These are phyloP conservation scores for Chlamydomonas sp. DNA, from an alignment of 139 green algal genomes.

Conservation along the genomic window DNA sequence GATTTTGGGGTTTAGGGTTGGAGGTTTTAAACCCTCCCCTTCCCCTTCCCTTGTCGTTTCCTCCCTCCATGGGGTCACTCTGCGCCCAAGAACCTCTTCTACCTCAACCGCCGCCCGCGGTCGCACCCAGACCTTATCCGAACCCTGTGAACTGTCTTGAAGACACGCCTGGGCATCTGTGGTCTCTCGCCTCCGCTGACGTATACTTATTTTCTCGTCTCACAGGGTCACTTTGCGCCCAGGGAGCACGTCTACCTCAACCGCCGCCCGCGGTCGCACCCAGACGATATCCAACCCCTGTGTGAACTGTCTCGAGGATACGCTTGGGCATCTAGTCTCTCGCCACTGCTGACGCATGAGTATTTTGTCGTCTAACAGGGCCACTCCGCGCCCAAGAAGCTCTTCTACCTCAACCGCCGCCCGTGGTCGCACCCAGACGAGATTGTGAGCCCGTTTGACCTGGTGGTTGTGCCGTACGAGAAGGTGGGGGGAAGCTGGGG, in stretches of 20 bases:
- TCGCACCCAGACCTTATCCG: background rate
- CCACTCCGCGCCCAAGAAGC: background rate
- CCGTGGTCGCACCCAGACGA: slow-evolving; percentile 16
- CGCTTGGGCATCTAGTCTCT: background rate
- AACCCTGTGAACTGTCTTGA: background rate
- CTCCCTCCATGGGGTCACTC: too few relatives aligned
- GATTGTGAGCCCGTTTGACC: slow-evolving; percentile 26
- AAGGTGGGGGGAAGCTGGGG: background rate
- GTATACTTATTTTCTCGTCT: too few relatives aligned
- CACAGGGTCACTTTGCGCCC: too few relatives aligned
- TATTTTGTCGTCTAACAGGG: background rate
- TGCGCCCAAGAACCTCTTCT: too few relatives aligned
- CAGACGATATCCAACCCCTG: background rate
- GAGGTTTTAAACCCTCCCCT: too few relatives aligned
- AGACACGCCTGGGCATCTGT: background rate
- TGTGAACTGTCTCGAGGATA: background rate
- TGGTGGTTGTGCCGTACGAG: slow-evolving; percentile 26
- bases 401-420: background rate
- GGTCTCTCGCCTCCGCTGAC: background rate
- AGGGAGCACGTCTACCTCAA: too few relatives aligned
- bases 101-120: background rate
- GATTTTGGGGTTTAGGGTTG: too few relatives aligned
- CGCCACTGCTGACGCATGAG: background rate
- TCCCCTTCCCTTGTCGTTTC: too few relatives aligned
- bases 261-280: too few relatives aligned